Base-by-base conservation (phyloP, 768 basidiomycete genomes). In the Serpula lacrymans region DNA sequence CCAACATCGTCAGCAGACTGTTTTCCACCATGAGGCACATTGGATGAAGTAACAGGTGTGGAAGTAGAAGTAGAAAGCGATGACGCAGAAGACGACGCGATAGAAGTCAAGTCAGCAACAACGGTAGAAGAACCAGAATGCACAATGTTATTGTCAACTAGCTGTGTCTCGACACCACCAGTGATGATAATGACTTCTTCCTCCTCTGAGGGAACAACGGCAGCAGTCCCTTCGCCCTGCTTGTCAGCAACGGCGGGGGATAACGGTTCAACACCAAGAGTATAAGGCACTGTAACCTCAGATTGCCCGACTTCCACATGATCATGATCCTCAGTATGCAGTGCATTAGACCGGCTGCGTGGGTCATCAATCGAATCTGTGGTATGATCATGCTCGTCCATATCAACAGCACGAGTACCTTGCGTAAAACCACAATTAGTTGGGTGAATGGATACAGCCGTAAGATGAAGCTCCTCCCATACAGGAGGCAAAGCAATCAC, bases 391-490 rank as follows among this genome's bases (percentile, higher is more conserved):
- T 46, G 42, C 49, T 52, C 64, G 50, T 49, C 49, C 52, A 59
- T 64, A 64, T 70, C 63, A 58, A 52, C 50, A 51, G 31, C 55
- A 66, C 59, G 51, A 61, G 65, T 58, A 62, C 73, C 75, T 77
- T 74, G 61, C 74, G 66, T 68, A 53, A 72, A 62, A 54, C 57
- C 59, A 60, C 63, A 58, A 77, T 88, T 63, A 87, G 85, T 64
- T 59, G 70, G 68, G 72, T 69, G 77, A 71, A 75, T 69, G 64
- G 60, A 54, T 67, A 47, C 32, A 42, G 33, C 37, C 36, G 48
- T 43, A 41, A 47, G 55, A 68, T 60, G 71, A 68, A 62, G 54
- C 64, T 68, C 64, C 65, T 68, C 63, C 59, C 55, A 52, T 53
- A 50, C 45, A 48, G 50, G 49, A 62, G 64, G 64, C 67, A 64